These are phyloP conservation scores for Ophiostoma perfectum DNA, from an alignment of 2,329 filamentous ascomycete genomes.

Conservation along the genomic window DNA sequence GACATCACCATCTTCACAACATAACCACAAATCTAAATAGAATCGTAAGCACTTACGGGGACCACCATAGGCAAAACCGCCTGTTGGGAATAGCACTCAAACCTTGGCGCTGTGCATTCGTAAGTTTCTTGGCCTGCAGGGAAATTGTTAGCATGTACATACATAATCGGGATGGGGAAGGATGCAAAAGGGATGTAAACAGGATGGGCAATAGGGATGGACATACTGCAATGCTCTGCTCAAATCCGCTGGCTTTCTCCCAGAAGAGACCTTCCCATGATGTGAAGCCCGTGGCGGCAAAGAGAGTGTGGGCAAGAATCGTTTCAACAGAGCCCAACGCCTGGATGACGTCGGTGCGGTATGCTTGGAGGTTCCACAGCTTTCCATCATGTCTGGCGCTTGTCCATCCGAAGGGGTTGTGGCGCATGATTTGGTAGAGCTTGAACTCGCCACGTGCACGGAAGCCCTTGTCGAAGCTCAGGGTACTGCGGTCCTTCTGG, in stretches of 20 bases:
- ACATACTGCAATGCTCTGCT: conserved; percentile 40
- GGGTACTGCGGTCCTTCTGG: conserved; percentile 94
- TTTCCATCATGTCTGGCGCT: conserved; percentile 96
- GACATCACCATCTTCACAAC: not conserved
- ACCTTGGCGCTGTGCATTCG: conserved; percentile 94
- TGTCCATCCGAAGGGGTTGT: conserved; percentile 99
- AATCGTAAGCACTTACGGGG: conserved; percentile 36
- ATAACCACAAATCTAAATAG: not conserved
- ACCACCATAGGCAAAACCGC: conserved; percentile 98
- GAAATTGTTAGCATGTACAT: conserved; percentile 31
- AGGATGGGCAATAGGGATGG: not conserved
- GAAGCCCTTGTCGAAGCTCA: conserved; percentile 99
- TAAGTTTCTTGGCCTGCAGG: conserved; percentile 98
- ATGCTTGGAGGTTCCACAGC: conserved; percentile 84
- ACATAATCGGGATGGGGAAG: no score
- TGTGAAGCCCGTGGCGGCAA: conserved; percentile 94
- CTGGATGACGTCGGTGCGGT: conserved; percentile 94
- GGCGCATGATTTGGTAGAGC: conserved; percentile 98
- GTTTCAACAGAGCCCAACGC: conserved; percentile 94
- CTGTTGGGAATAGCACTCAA: conserved; percentile 97
- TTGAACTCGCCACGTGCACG: conserved; percentile 94
- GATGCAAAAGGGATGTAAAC: conserved; percentile 40
- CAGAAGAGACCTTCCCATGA: conserved; percentile 97
- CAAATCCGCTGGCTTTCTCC: conserved; percentile 54
- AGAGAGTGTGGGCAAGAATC: conserved; percentile 91